These are phyloP conservation scores for Marasmius sp. DNA, from an alignment of 1,284 basidiomycete species.

Conservation along the genomic window DNA sequence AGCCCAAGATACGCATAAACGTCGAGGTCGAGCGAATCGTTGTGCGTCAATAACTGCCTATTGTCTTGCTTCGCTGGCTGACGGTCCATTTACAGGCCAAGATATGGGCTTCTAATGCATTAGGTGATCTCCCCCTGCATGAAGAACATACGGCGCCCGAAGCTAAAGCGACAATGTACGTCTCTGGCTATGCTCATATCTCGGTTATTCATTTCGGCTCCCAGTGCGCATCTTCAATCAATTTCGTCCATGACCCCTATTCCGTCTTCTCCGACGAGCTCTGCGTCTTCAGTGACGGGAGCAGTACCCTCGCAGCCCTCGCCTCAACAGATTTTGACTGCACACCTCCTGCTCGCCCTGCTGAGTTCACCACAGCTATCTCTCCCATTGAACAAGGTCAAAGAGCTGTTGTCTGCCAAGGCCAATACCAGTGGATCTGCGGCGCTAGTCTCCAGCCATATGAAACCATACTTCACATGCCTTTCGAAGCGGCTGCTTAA, in stretches of 20 bases:
- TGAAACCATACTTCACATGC: slow-evolving; percentile 61
- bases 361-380: slow-evolving; percentile 52
- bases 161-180: slow-evolving; percentile 68
- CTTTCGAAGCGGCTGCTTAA: slow-evolving; percentile 73
- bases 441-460: slow-evolving; percentile 35
- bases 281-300: slow-evolving; percentile 33
- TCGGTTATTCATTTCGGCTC: slow-evolving; percentile 5
- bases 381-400: slow-evolving; percentile 61
- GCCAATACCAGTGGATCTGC: slow-evolving; percentile 35
- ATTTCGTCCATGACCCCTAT: slow-evolving; percentile 39
- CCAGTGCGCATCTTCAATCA: slow-evolving; percentile 55
- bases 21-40: slow-evolving; percentile 60
- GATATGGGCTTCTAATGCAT: slow-evolving; percentile 60
- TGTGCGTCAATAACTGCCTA: slow-evolving; percentile 35
- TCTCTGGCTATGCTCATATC: slow-evolving; percentile 7
- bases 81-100: slow-evolving; percentile 43
- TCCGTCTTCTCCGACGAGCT: slow-evolving; percentile 43
- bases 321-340: slow-evolving; percentile 68
- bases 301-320: slow-evolving; percentile 38
- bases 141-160: slow-evolving; percentile 48
- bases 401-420: slow-evolving; percentile 50
- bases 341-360: slow-evolving; percentile 59
- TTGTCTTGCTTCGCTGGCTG: not conserved
- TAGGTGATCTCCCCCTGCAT: slow-evolving; percentile 58
- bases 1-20: slow-evolving; percentile 41